Percentiles rank a stretch among this genome's conserved stretches.
phyloP scores from a whole-genome alignment of 1,284 basidiomycete genomes.

The Lignosus rhinocerotis region DNA sequence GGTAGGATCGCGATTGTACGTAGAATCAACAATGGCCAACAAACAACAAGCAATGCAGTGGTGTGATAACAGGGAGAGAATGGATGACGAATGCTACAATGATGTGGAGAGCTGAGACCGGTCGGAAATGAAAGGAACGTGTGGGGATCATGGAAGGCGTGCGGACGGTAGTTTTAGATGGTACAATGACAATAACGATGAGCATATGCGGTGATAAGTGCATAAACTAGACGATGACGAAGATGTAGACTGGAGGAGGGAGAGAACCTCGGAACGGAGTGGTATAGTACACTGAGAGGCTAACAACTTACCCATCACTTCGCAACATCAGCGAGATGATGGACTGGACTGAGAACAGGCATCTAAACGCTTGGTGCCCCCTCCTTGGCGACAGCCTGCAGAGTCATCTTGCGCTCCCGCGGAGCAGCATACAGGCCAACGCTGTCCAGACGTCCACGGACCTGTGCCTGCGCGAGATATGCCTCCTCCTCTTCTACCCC shows the following conservation, averaged over 20 bases:
- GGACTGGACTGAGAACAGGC: too few species aligned
- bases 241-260: too few species aligned
- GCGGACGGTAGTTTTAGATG: not conserved
- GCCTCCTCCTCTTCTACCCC: not conserved
- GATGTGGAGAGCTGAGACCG: not conserved
- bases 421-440: conserved; percentile 2
- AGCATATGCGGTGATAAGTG: not conserved
- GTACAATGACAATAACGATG: not conserved
- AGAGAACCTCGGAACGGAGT: too few species aligned
- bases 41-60: not conserved
- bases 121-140: not conserved
- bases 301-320: too few species aligned
- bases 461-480: not conserved
- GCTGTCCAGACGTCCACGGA: not conserved
- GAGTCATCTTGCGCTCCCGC: conserved; percentile 1
- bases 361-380: not conserved
- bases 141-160: not conserved
- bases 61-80: not conserved
- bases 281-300: too few species aligned
- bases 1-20: not conserved
- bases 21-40: not conserved
- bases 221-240: too few species aligned
- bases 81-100: not conserved
- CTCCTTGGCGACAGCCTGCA: not conserved
- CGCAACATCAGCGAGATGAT: too few species aligned